phyloP scores from a whole-genome alignment of 1,284 basidiomycete genomes.

The Phylloboletellus chloephorus region DNA sequence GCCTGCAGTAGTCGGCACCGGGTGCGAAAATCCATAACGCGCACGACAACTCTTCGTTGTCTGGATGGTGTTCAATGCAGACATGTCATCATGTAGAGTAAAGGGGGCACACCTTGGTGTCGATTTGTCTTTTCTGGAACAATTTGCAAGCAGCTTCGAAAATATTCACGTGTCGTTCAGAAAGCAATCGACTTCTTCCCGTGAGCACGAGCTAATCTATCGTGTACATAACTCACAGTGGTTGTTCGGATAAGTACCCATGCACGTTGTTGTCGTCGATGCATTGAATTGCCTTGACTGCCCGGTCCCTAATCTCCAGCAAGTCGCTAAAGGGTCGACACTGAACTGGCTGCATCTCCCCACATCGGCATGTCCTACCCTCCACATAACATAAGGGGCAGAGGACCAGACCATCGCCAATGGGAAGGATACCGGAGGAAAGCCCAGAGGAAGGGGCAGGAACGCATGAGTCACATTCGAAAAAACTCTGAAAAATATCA shows the following conservation, averaged over 20 bases:
- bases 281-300: slow-evolving; percentile 32
- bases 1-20: slow-evolving; percentile 23
- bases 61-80: slow-evolving; percentile 11
- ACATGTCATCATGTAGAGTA: background rate
- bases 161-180: slow-evolving; percentile 18
- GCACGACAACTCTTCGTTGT: slow-evolving; percentile 22
- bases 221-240: slow-evolving; percentile 19
- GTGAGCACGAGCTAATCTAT: slow-evolving; percentile 14
- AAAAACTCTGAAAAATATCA: slow-evolving; percentile 74
- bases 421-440: slow-evolving; percentile 18
- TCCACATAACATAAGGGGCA: slow-evolving; percentile 72
- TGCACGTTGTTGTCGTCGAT: slow-evolving; percentile 30
- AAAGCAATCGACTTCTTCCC: slow-evolving; percentile 20
- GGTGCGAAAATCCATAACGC: slow-evolving; percentile 16
- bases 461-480: slow-evolving; percentile 54
- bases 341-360: slow-evolving; percentile 53
- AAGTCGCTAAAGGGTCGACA: slow-evolving; percentile 40
- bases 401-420: slow-evolving; percentile 45
- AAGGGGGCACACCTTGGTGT: slow-evolving; percentile 14
- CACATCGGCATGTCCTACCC: slow-evolving; percentile 61
- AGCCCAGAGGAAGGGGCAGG: slow-evolving; percentile 12
- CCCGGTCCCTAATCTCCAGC: slow-evolving; percentile 38
- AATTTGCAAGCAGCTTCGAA: slow-evolving; percentile 36
- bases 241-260: slow-evolving; percentile 17
- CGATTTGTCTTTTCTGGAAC: slow-evolving; percentile 18